Evolutionary conservation across 768 basidiomycete species (phyloP), one percentile per base, ranked within the genome.

Genomic region (Dioszegia hungarica): DNA sequence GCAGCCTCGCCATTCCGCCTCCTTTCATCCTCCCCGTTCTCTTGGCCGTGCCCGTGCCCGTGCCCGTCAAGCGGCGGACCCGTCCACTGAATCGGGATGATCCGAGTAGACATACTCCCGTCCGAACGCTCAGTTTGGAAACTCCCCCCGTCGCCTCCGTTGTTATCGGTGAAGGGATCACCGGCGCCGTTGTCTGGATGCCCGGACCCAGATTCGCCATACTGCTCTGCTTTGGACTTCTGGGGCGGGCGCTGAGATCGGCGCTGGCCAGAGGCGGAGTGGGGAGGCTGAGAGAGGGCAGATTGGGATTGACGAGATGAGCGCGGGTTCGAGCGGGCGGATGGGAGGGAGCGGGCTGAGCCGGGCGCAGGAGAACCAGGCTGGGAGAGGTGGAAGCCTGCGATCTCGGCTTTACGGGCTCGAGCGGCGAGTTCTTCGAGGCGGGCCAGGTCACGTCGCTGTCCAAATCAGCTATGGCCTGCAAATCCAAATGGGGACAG

Each of bases 31-130:
- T 62, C 66, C 44, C 60, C 59, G 15, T 59, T 62, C 45, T 52
- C 50, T 17, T 60, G n/a, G n/a, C n/a, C n/a, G n/a, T n/a, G n/a
- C n/a, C n/a, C n/a, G n/a, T n/a, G n/a, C n/a, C n/a, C n/a, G n/a
- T n/a, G n/a, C n/a, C n/a, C n/a, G n/a, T n/a, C n/a, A n/a, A n/a
- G n/a, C n/a, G n/a, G n/a, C 55, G 1, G 72, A 58, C 15, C 72
- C 70, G 27, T 66, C 41, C 62, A 75, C 36, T 74, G 72, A 36
- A 74, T 75, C 0, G 72, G 74, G 28, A 74, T 74, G 25, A 73
- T 69, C 43, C 74, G 64, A 20, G 62, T 68, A 20, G 45, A 49
- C 37, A 56, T 45, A 40, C 62, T 25, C 49, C 66, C 56, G n/a
- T 63, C 57, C 22, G 17, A 2, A 17, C 41, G 14, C 51, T 59